phyloP scores from a whole-genome alignment of 352 stramenopile species.

The Phytophthora aleatoria region DNA sequence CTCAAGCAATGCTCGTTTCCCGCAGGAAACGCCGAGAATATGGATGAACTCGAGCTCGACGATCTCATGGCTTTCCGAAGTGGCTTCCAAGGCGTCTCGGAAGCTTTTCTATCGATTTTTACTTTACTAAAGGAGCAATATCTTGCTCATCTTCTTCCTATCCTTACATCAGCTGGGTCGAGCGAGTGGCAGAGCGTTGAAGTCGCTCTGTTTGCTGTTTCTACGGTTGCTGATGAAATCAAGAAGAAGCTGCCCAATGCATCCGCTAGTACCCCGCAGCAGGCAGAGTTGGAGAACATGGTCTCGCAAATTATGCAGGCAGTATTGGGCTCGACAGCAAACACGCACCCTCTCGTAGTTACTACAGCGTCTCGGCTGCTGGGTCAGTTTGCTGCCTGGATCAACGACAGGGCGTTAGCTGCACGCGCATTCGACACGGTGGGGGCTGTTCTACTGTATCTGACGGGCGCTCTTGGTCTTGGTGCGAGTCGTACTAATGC shows the following conservation, averaged over 20 bases:
- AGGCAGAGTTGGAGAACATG: constrained; percentile 44
- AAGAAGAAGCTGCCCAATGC: constrained; percentile 49
- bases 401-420: constrained; percentile 47
- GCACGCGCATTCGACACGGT: constrained; percentile 47
- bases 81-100: constrained; percentile 60
- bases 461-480: constrained; percentile 51
- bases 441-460: constrained; percentile 53
- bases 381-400: constrained; percentile 63
- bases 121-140: constrained; percentile 56
- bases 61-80: constrained; percentile 64
- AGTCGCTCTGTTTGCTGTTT: constrained; percentile 62
- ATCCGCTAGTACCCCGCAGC: constrained; percentile 21
- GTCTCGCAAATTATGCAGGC: constrained; percentile 52
- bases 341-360: constrained; percentile 49
- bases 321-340: constrained; percentile 36
- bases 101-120: constrained; percentile 64
- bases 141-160: constrained; percentile 43
- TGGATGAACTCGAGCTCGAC: constrained; percentile 70
- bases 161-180: constrained; percentile 26
- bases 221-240: constrained; percentile 58
- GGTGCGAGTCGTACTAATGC: constrained; percentile 47
- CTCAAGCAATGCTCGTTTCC: constrained; percentile 65
- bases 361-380: constrained; percentile 53
- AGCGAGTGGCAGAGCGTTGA: constrained; percentile 61
- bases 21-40: constrained; percentile 34